A percentile compares a stretch with the other conserved stretches of the same genome.
phyloP scores from a whole-genome alignment of 306 rosid species.

The Nissolia schottii region DNA sequence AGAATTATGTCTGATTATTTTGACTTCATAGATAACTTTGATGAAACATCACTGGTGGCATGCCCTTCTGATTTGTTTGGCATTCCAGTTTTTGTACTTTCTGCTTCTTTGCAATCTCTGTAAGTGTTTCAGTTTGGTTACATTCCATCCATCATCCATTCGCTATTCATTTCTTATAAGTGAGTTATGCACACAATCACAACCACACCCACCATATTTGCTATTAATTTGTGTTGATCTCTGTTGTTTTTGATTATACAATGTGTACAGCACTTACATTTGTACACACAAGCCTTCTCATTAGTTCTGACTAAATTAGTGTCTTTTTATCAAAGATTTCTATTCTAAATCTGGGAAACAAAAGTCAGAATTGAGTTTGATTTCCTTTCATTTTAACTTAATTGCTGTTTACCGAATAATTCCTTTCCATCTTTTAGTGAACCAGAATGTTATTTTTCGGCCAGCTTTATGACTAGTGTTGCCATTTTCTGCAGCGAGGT shows the following conservation, averaged over 20 bases:
- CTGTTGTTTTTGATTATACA: background rate
- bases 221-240: slow-evolving; percentile 3
- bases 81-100: slow-evolving; percentile 65
- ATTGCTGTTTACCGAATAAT: background rate
- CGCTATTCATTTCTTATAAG: slow-evolving; percentile 4
- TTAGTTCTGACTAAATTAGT: background rate
- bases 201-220: background rate
- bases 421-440: background rate
- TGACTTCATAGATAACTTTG: slow-evolving; percentile 53
- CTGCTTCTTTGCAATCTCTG: slow-evolving; percentile 68
- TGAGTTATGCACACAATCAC: background rate
- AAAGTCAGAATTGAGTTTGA: background rate
- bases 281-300: background rate
- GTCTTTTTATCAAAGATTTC: background rate
- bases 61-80: slow-evolving; percentile 42
- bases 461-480: slow-evolving; percentile 16
- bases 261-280: background rate
- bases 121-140: slow-evolving; percentile 38
- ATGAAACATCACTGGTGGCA: slow-evolving; percentile 42
- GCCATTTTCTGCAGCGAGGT: slow-evolving; percentile 42
- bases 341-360: slow-evolving; percentile 1
- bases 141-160: background rate
- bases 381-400: background rate
- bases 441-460: slow-evolving; percentile 4
- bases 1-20: slow-evolving; percentile 53